Percentiles rank a stretch among this genome's conserved stretches.
These are phyloP conservation scores for baker's yeast (Saccharomyces cerevisiae) DNA, from an alignment of 805 yeast species.

Conservation along the genomic window DNA sequence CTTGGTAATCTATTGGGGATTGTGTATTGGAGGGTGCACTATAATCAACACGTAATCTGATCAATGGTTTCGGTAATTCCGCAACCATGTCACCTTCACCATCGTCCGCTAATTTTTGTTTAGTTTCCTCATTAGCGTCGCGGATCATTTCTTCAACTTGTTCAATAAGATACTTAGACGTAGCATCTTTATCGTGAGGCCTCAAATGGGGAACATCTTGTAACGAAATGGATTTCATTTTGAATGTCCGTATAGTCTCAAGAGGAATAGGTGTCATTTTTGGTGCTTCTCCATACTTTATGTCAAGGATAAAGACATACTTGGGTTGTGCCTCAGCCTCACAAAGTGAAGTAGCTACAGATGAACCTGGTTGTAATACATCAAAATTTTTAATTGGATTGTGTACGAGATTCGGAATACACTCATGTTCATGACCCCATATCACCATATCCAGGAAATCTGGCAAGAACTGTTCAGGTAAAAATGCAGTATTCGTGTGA, in stretches of 20 bases:
- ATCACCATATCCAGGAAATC: conserved; percentile 70
- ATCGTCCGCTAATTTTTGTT: conserved; percentile 21
- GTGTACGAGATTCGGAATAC: conserved; percentile 59
- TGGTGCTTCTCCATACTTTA: conserved; percentile 53
- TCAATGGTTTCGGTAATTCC: conserved; percentile 67
- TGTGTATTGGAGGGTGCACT: conserved; percentile 39
- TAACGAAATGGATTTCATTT: conserved; percentile 57
- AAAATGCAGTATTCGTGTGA: conserved; percentile 68
- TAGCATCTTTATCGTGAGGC: conserved; percentile 55
- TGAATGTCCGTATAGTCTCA: conserved; percentile 73
- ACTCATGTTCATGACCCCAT: conserved; percentile 99
- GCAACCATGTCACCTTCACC: conserved; percentile 17
- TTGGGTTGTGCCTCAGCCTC: conserved; percentile 78
- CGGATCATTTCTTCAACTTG: conserved; percentile 62
- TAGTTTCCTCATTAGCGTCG: conserved; percentile 48
- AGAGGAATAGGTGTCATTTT: conserved; percentile 36
- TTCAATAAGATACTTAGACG: conserved; percentile 48
- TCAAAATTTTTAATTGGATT: conserved; percentile 54
- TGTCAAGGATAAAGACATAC: conserved; percentile 60
- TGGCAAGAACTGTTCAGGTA: conserved; percentile 83
- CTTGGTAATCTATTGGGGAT: conserved; percentile 55
- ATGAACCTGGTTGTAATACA: conserved; percentile 87
- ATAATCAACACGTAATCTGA: conserved; percentile 80
- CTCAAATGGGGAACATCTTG: conserved; percentile 43
- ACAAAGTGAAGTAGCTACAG: conserved; percentile 82